A percentile compares a stretch with the other conserved stretches of the same genome.
Evolutionary conservation across 306 rosid genomes (phyloP).

Genomic region (Ceratonia siliqua): DNA sequence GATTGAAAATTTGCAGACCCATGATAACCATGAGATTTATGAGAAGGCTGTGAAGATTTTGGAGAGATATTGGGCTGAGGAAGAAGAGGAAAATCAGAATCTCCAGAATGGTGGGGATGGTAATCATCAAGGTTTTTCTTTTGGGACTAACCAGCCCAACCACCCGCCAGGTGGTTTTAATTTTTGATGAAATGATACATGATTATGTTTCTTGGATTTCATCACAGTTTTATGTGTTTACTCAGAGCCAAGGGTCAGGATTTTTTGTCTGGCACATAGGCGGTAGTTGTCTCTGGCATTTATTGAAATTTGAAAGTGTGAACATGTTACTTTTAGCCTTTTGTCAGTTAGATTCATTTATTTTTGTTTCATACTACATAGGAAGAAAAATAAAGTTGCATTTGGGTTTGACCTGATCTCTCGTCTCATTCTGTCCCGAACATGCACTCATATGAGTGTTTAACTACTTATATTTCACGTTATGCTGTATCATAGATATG

Average conservation of each 20-base stretch:
- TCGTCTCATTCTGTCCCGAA: not conserved
- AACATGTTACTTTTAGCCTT: not conserved
- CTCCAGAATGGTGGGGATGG: slow-evolving; percentile 45
- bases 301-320: not conserved
- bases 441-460: not conserved
- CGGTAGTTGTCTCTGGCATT: slow-evolving; percentile 35
- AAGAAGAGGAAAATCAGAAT: slow-evolving; percentile 57
- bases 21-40: slow-evolving; percentile 62
- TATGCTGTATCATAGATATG: no score
- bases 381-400: not conserved
- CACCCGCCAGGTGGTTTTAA: slow-evolving; percentile 63
- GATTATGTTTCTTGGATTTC: slow-evolving; percentile 20
- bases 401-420: not conserved
- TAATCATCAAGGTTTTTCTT: slow-evolving; percentile 46
- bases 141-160: slow-evolving; percentile 54
- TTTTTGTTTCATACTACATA: not conserved
- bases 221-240: slow-evolving; percentile 1
- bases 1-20: slow-evolving; percentile 60
- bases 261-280: slow-evolving; percentile 49
- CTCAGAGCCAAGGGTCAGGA: slow-evolving; percentile 45
- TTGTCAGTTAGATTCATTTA: not conserved
- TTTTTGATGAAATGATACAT: slow-evolving; percentile 41
- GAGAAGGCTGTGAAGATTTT: slow-evolving; percentile 73
- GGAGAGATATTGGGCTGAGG: slow-evolving; percentile 77
- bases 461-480: not conserved